Conservation (phyloP, 306 rosid species). For the Medicago arabica region DNA sequence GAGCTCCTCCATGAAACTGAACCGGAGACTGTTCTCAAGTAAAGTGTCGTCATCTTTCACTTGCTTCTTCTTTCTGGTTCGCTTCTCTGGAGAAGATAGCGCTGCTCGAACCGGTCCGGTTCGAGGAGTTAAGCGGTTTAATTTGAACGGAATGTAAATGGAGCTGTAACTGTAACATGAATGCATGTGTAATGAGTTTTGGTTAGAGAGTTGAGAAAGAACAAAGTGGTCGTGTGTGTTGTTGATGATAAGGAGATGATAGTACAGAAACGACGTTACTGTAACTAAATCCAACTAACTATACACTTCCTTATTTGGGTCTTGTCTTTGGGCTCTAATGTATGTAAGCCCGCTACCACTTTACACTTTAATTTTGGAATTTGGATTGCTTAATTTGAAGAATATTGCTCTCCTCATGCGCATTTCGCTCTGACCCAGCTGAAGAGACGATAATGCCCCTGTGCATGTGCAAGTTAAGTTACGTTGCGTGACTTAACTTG, state of each 20-base stretch:
- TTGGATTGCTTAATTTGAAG: no score
- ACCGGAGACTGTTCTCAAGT: conserved; percentile 76
- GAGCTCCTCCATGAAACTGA: conserved; percentile 95
- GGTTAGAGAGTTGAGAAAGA: conserved; percentile 13
- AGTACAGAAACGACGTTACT: neutral
- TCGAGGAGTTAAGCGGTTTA: conserved; percentile 43
- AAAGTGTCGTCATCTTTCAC: conserved; percentile 56
- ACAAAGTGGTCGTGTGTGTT: neutral
- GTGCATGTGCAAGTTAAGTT: no score
- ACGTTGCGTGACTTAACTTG: no score
- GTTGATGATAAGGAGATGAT: conserved; percentile 42
- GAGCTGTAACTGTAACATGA: conserved; percentile 43
- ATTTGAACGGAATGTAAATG: conserved; percentile 43
- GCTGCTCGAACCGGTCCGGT: conserved; percentile 55
- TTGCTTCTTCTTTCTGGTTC: conserved; percentile 66
- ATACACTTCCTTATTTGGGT: neutral
- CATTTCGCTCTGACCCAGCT: no score
- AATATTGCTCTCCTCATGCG: no score
- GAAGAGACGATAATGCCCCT: no score
- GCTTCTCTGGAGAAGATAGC: conserved; percentile 65
- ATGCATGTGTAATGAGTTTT: conserved; percentile 31
- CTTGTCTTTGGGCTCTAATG: neutral
- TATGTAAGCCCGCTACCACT: no score
- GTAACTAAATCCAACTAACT: neutral
- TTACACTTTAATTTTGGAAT: no score